phyloP scores from a whole-genome alignment of 1,284 basidiomycete genomes.

The Ceratobasidium sp. region DNA sequence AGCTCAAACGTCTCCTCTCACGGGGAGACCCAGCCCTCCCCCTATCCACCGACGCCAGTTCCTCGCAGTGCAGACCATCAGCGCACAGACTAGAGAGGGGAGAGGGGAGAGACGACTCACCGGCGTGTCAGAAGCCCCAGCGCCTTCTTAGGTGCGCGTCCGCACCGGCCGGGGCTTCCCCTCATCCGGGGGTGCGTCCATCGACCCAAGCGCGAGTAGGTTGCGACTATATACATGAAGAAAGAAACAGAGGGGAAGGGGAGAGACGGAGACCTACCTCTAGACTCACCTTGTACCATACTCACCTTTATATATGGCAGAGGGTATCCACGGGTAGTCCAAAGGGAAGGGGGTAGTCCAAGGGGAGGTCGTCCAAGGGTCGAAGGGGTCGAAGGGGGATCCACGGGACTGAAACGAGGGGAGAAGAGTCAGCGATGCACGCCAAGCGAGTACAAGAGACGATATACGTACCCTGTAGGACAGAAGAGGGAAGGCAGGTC shows the following conservation, averaged over 20 bases:
- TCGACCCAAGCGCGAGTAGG: background rate
- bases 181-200: conserved; percentile 4
- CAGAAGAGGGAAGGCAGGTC: background rate
- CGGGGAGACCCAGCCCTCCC: background rate
- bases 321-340: background rate
- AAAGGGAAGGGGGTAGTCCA: background rate
- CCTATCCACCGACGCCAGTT: background rate
- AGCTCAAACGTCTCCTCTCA: no score
- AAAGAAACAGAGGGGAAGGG: background rate
- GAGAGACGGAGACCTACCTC: background rate
- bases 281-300: background rate
- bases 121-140: conserved; percentile 19
- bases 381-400: background rate
- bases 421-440: no score
- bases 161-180: conserved; percentile 26
- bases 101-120: background rate
- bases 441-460: no score
- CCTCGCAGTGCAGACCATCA: background rate
- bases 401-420: background rate
- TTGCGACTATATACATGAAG: background rate
- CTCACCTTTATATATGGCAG: no score
- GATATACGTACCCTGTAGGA: background rate
- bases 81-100: background rate
- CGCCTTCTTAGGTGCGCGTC: conserved; percentile 7
- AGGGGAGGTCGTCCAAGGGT: background rate